phyloP scores from a whole-genome alignment of 1,284 basidiomycete genomes.

The Rhodotorula sp. region DNA sequence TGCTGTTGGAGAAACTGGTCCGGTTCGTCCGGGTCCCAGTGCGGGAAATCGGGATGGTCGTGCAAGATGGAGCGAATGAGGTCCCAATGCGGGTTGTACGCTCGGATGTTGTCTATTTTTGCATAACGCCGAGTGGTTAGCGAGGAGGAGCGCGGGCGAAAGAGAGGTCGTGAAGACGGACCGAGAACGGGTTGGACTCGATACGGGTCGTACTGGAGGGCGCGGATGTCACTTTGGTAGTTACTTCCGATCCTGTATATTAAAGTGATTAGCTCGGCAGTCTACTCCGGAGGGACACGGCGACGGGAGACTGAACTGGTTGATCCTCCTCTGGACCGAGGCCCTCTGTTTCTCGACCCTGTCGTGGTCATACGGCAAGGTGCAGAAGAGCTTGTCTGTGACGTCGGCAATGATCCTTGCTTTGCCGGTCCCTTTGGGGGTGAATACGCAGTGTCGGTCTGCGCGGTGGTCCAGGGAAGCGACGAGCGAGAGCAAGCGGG shows the following conservation, averaged over 20 bases:
- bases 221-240: neutral
- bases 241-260: constrained; percentile 16
- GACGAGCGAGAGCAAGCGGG: constrained; percentile 6
- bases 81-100: neutral
- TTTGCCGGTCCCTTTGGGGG: neutral
- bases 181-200: neutral
- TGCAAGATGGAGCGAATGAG: neutral
- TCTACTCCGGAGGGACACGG: neutral
- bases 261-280: too few species aligned
- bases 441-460: constrained; percentile 2
- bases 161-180: neutral
- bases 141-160: neutral
- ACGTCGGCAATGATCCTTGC: neutral
- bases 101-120: neutral
- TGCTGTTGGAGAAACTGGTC: neutral
- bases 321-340: constrained; percentile 1
- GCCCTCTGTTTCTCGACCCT: constrained; percentile 12
- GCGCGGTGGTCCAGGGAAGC: neutral
- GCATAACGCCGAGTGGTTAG: neutral
- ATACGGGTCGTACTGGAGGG: constrained; percentile 14
- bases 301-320: neutral
- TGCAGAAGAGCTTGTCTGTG: constrained; percentile 2
- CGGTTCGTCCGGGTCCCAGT: constrained; percentile 7
- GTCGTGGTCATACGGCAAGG: neutral
- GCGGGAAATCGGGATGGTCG: constrained; percentile 13